These are phyloP conservation scores for Darksidea phi DNA, from an alignment of 495 filamentous ascomycete species.

Conservation along the genomic window DNA sequence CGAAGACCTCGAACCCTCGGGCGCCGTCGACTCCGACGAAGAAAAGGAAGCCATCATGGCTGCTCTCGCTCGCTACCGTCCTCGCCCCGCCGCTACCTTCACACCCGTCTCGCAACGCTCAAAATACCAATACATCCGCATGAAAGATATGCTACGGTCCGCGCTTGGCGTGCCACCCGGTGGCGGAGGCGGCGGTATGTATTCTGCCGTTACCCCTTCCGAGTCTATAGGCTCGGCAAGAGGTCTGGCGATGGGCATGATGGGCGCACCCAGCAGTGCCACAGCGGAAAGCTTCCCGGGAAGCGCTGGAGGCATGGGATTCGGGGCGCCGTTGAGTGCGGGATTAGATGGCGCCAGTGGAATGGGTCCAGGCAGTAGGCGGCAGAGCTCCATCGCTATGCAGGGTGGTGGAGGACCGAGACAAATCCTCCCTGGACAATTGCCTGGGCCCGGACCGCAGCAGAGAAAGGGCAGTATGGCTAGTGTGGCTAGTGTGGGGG, in stretches of 20 bases:
- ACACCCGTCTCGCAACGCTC: conserved; percentile 64
- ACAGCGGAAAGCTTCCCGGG: conserved; percentile 27
- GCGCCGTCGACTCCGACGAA: conserved; percentile 85
- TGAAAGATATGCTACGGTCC: conserved; percentile 83
- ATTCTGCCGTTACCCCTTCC: conserved; percentile 7
- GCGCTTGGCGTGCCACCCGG: conserved; percentile 53
- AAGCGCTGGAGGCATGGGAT: conserved; percentile 21
- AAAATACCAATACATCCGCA: conserved; percentile 77
- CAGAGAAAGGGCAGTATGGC: conserved; percentile 34
- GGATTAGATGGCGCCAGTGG: conserved; percentile 25
- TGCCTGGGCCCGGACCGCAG: conserved; percentile 32
- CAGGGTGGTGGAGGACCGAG: conserved; percentile 15
- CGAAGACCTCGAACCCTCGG: conserved; percentile 73
- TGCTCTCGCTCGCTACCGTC: conserved; percentile 70
- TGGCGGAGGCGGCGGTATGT: conserved; percentile 34
- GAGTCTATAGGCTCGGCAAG: conserved; percentile 19
- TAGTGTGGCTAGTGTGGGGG: conserved; percentile 29
- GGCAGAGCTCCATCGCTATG: conserved; percentile 31
- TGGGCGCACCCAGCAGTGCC: conserved; percentile 30
- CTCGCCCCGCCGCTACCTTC: conserved; percentile 68
- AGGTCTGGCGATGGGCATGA: conserved; percentile 24
- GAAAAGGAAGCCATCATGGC: conserved; percentile 86
- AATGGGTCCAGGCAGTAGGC: conserved; percentile 22
- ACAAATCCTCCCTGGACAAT: conserved; percentile 34
- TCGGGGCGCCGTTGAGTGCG: conserved; percentile 27